Conservation (phyloP, 1,284 basidiomycete species). For the Phenoliferia sp. region DNA sequence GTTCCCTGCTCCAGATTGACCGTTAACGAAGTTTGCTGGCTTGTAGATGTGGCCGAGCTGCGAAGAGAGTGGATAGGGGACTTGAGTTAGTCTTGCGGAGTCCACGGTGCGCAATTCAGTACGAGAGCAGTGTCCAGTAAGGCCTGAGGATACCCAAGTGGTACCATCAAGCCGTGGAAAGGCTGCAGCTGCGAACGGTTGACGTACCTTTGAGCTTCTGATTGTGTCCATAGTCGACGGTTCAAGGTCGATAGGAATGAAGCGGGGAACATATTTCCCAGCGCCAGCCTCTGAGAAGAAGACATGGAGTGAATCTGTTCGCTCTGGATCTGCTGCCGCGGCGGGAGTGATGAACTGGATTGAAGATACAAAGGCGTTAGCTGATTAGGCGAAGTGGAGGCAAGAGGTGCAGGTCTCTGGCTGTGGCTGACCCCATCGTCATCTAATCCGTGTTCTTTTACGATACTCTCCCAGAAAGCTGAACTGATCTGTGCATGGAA, state of each 20-base stretch:
- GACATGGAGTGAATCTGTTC: constrained; percentile 20
- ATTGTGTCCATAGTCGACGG: constrained; percentile 63
- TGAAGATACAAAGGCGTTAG: too few species aligned
- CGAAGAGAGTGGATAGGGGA: too few species aligned
- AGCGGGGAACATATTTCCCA: constrained; percentile 85
- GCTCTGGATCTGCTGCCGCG: neutral
- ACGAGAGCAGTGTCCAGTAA: too few species aligned
- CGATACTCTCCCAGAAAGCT: constrained; percentile 41
- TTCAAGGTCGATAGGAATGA: constrained; percentile 85
- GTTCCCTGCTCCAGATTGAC: constrained; percentile 54
- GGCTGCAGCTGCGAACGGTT: too few species aligned
- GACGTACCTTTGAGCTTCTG: constrained; percentile 13
- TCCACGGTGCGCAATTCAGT: too few species aligned
- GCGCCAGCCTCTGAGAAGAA: constrained; percentile 36
- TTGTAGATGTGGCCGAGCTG: constrained; percentile 37
- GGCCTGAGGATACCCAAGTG: too few species aligned
- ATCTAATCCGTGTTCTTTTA: constrained; percentile 41
- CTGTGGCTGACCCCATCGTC: constrained; percentile 36
- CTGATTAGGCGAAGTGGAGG: neutral
- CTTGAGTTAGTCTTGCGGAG: too few species aligned
- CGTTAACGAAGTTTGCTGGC: constrained; percentile 52
- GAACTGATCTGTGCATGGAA: neutral
- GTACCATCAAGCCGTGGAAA: too few species aligned
- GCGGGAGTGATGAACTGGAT: neutral
- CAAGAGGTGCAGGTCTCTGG: neutral